Evolutionary conservation across 768 basidiomycete species (phyloP), one percentile per base, ranked within the genome.

Genomic region (Termitomyces sp.): DNA sequence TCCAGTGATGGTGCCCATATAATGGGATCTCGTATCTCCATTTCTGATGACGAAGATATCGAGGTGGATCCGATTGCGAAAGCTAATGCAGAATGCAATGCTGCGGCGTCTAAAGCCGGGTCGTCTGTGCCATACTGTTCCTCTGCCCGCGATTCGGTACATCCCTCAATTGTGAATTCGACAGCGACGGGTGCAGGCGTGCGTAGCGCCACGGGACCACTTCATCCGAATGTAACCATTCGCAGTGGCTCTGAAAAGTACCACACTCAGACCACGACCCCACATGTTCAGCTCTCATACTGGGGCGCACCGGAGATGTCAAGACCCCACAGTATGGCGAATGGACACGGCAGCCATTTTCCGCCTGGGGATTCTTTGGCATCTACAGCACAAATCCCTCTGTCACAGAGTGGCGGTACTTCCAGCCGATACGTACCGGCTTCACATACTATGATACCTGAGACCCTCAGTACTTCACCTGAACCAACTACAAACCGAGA

Each of bases 51-150:
- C 20, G 76, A 78, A 56, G 72, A 75, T n/a, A 70, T 72, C 44
- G 76, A 75, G 52, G 68, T 73, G 33, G 45, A 55, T 16, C 18
- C 16, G 69, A 79, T 78, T 14, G 77, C 79, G 7, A 67, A 69
- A 57, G 67, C 70, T 24, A 79, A 81, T 52, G 76, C 79, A 9
- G 70, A 71, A 55, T 72, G 72, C 52, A 79, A 81, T 54, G 70
- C 76, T 18, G 69, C 72, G 1, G 64, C 74, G 9, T 73, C 75
- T 35, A 66, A 38, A 43, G 14, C 28, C 24, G 36, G 55, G 5
- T 30, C 68, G n/a, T 71, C 72, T 38, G 47, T 54, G 0, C 24
- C 58, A 10, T 75, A 74, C 55, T 72, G 72, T 52, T 45, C 57
- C 20, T 55, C 58, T 14, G 49, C 45, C 14, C 60, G 48, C 41